A percentile compares a stretch with the other conserved stretches of the same genome.
Evolutionary conservation across 805 yeast genomes (phyloP).

Genomic region (Starmerella floris): DNA sequence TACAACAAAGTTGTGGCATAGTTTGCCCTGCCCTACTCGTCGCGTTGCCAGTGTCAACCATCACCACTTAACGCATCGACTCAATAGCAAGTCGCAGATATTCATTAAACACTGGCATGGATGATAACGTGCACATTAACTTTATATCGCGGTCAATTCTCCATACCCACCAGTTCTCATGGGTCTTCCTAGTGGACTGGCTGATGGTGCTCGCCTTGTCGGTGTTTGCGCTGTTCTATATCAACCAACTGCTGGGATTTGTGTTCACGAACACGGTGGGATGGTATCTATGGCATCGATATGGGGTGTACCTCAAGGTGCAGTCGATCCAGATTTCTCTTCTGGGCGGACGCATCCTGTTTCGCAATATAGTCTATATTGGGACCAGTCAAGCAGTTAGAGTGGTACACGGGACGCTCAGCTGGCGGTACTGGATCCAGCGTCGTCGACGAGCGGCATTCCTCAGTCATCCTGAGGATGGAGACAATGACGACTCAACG

Average conservation of each 20-base stretch:
- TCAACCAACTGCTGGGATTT: conserved; percentile 58
- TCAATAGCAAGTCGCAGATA: no score
- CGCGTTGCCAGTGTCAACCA: no score
- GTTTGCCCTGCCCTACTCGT: no score
- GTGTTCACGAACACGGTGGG: conserved; percentile 40
- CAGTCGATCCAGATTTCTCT: conserved; percentile 67
- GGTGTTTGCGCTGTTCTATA: conserved; percentile 56
- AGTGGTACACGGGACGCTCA: conserved; percentile 55
- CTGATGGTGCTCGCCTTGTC: conserved; percentile 49
- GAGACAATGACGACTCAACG: background rate
- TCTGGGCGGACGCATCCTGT: conserved; percentile 68
- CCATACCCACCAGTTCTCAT: conserved; percentile 29
- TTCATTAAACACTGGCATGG: no score
- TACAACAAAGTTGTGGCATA: no score
- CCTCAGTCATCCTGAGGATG: background rate
- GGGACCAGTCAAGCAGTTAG: conserved; percentile 64
- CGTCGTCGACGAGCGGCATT: conserved; percentile 25
- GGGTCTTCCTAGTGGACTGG: conserved; percentile 84
- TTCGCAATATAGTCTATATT: conserved; percentile 59
- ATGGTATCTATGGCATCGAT: conserved; percentile 50
- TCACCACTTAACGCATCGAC: no score
- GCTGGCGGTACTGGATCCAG: conserved; percentile 84
- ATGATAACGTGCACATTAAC: conserved; percentile 9
- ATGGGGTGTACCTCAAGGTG: conserved; percentile 44
- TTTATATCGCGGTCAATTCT: conserved; percentile 23